Percentiles rank a stretch among this genome's conserved stretches.
Evolutionary conservation across 2,329 filamentous ascomycete species (phyloP).

Genomic region (Gremmenia infestans): DNA sequence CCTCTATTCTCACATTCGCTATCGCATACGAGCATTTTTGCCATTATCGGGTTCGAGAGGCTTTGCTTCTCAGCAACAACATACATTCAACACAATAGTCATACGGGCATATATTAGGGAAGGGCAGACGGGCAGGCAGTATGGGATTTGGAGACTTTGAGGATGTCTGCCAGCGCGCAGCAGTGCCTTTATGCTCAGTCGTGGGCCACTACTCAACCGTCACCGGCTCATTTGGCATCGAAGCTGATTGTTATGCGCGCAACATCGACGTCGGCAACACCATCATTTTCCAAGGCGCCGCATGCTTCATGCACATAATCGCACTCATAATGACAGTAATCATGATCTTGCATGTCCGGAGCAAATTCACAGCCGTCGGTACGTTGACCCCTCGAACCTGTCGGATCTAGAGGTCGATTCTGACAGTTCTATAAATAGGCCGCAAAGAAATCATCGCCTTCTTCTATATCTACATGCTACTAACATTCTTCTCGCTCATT

Average conservation of each 20-base stretch:
- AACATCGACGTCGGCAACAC: conserved; percentile 97
- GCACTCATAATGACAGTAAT: conserved; percentile 89
- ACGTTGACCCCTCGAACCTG: conserved; percentile 34
- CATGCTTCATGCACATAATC: conserved; percentile 86
- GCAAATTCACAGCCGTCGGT: conserved; percentile 98
- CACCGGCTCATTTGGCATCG: conserved; percentile 67
- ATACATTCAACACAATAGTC: conserved; percentile 12
- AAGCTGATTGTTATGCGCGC: conserved; percentile 86
- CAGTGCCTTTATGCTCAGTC: conserved; percentile 81
- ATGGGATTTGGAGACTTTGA: conserved; percentile 93
- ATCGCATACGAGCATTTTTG: neutral
- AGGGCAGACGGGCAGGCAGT: conserved; percentile 8
- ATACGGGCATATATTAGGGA: conserved; percentile 7
- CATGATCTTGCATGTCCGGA: conserved; percentile 95
- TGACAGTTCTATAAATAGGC: conserved; percentile 35
- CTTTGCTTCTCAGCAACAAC: conserved; percentile 8
- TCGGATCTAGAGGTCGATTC: conserved; percentile 6
- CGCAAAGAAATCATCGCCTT: conserved; percentile 74
- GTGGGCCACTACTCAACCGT: conserved; percentile 71
- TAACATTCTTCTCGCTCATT: conserved; percentile 82
- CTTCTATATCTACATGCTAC: conserved; percentile 93
- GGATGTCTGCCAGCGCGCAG: conserved; percentile 75
- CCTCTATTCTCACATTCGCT: conserved; percentile 19
- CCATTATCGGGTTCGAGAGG: neutral
- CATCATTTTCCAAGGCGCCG: conserved; percentile 92